phyloP scores from a whole-genome alignment of 2,329 filamentous ascomycete genomes.

The Apiospora sp. region DNA sequence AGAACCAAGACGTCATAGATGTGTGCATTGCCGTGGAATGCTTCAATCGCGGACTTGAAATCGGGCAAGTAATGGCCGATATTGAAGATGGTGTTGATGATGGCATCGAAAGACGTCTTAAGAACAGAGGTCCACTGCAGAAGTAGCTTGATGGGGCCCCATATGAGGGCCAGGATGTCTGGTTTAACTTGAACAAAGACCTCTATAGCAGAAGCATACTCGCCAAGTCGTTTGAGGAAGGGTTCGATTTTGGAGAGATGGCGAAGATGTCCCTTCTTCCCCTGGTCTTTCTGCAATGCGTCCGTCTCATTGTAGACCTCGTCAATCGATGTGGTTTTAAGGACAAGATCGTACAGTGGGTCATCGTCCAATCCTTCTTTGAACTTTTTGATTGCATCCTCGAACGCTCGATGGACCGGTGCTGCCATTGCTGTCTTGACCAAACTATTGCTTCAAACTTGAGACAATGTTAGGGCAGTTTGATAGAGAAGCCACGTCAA shows the following conservation, averaged over 20 bases:
- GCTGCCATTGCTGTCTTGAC: no score
- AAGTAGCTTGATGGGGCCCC: constrained; percentile 45
- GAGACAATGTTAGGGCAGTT: no score
- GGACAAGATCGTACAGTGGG: not conserved
- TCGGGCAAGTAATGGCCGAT: constrained; percentile 40
- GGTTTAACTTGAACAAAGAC: constrained; percentile 43
- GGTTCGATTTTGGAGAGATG: constrained; percentile 42
- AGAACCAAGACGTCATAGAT: constrained; percentile 40
- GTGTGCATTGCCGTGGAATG: constrained; percentile 36
- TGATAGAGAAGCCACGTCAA: no score
- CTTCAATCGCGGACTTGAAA: constrained; percentile 31
- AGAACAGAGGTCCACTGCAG: constrained; percentile 34
- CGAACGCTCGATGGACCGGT: no score
- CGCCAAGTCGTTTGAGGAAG: constrained; percentile 40
- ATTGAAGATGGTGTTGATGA: constrained; percentile 34
- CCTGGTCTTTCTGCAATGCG: constrained; percentile 43
- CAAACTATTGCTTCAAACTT: no score
- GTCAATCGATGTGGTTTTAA: constrained; percentile 36
- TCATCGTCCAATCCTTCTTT: not conserved
- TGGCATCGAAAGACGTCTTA: constrained; percentile 36
- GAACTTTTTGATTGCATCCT: constrained; percentile 9
- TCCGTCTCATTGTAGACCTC: constrained; percentile 45
- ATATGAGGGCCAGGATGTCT: constrained; percentile 45
- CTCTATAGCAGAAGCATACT: constrained; percentile 40
- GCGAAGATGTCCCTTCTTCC: constrained; percentile 35